Evolutionary conservation across 2,329 filamentous ascomycete species (phyloP).

Genomic region (Thelonectria discophora): DNA sequence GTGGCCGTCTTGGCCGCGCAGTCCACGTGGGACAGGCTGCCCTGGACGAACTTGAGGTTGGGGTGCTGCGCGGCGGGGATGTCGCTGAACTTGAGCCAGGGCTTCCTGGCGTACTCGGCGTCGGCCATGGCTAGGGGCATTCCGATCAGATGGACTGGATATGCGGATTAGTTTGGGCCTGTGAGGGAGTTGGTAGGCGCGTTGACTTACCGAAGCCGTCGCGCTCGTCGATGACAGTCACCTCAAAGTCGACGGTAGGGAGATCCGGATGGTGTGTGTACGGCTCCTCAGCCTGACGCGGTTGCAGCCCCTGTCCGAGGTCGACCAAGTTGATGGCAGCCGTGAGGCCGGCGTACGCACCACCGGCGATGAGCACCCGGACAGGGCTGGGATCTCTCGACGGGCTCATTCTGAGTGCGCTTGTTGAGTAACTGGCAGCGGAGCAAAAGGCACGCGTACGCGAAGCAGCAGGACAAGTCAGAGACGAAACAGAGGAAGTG

Average conservation of each 20-base stretch:
- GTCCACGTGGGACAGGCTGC: conserved; percentile 69
- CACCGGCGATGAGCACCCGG: conserved; percentile 71
- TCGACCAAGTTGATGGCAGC: conserved; percentile 73
- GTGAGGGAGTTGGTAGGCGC: too few relatives aligned
- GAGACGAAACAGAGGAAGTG: neutral
- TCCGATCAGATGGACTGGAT: conserved; percentile 76
- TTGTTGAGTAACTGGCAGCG: neutral
- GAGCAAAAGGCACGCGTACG: neutral
- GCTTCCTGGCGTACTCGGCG: conserved; percentile 68
- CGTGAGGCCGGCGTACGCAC: conserved; percentile 75
- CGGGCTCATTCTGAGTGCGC: neutral
- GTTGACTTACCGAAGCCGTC: conserved; percentile 77
- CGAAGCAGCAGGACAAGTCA: neutral
- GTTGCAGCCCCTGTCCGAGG: conserved; percentile 64
- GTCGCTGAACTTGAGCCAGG: conserved; percentile 75
- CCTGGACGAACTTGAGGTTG: conserved; percentile 71
- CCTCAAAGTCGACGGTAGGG: conserved; percentile 66
- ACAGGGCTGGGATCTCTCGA: neutral
- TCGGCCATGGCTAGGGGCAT: conserved; percentile 76
- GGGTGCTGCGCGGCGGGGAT: conserved; percentile 70
- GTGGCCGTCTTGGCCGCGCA: conserved; percentile 65
- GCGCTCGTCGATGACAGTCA: conserved; percentile 79
- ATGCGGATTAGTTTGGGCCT: neutral
- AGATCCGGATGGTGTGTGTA: conserved; percentile 52
- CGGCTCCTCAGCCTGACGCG: conserved; percentile 53